Evolutionary conservation across 2,329 filamentous ascomycete species (phyloP), one percentile per base, ranked within the genome.

Genomic region (Parastagonospora avenae): DNA sequence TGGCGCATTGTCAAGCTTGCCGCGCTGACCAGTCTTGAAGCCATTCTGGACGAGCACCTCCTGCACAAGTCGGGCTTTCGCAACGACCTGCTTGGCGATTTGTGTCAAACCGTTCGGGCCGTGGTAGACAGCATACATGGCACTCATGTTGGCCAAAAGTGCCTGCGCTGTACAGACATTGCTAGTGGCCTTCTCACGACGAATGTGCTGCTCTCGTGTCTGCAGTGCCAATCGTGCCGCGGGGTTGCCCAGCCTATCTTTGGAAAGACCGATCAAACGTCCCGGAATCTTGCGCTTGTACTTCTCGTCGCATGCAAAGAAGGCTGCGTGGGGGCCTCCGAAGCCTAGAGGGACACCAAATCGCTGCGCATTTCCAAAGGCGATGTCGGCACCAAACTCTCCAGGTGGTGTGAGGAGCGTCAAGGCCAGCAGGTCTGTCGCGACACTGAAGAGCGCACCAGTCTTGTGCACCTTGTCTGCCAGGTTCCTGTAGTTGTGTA

Each of bases 91-190:
- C 71, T 92, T 84, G 1, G 93, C 92, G 70, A 97, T 97, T 11
- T 85, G 83, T 75, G 86, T 91, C 43, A 97, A 78, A 14, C 92
- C 92, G 46, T 85, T 76, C 1, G 93, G 93, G 3, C 93, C 93
- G 71, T 97, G 93, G 74, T 97, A 97, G 46, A 97, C 82, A 45
- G 92, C 92, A 70, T 96, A 97, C 78, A 97, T 88, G 47, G 92
- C 91, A 62, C 86, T 93, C 91, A 97, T 97, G 74, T 97, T 97
- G 32, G 93, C 93, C 44, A 97, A 80, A 24, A 97, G 79, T 8
- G 93, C 93, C 76, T 97, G 93, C 1, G 93, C 92, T 1, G 93
- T 97, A 79, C 93, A 97, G 52, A 97, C 92, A 70, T 97, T 97
- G 79, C 92, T 96, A 1, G 93, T 97, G 1, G 93, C 93, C 82